Conservation (phyloP, 305 asterid genomes). For the Ilex paraguariensis region DNA sequence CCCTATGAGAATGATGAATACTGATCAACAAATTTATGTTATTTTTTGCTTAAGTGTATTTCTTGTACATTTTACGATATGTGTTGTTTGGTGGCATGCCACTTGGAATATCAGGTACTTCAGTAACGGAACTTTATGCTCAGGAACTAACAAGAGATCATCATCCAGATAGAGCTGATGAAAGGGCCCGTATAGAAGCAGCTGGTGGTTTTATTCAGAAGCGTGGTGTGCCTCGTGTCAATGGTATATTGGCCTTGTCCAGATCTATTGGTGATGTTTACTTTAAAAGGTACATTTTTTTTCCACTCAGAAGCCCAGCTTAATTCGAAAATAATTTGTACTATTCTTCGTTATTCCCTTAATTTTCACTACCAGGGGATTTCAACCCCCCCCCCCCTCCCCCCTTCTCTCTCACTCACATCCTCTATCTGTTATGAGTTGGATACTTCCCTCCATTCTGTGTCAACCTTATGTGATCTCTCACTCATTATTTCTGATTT, state of each 20-base stretch:
- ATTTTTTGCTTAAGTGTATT: neutral
- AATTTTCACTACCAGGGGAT: too few species aligned
- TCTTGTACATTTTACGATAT: neutral
- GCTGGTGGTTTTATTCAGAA: conserved; percentile 56
- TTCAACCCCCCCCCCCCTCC: too few species aligned
- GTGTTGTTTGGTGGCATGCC: neutral
- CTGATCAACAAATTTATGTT: too few species aligned
- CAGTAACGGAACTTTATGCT: conserved; percentile 20
- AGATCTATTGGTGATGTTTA: conserved; percentile 67
- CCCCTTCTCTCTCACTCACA: too few species aligned
- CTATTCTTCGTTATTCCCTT: too few species aligned
- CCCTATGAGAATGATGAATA: too few species aligned
- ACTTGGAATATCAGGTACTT: conserved; percentile 13
- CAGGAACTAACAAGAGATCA: conserved; percentile 73
- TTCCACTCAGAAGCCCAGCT: too few species aligned
- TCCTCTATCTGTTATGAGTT: neutral
- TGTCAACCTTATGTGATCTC: too few species aligned
- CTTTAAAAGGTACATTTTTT: conserved; percentile 40
- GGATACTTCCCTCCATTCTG: neutral
- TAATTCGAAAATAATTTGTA: too few species aligned
- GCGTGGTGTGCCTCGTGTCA: conserved; percentile 56
- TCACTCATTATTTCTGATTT: neutral
- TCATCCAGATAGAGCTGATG: conserved; percentile 78
- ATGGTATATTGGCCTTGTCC: conserved; percentile 64
- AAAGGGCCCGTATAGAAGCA: conserved; percentile 61